Conservation (phyloP, 805 yeast species). For the Zygoascus flipseniorum region DNA sequence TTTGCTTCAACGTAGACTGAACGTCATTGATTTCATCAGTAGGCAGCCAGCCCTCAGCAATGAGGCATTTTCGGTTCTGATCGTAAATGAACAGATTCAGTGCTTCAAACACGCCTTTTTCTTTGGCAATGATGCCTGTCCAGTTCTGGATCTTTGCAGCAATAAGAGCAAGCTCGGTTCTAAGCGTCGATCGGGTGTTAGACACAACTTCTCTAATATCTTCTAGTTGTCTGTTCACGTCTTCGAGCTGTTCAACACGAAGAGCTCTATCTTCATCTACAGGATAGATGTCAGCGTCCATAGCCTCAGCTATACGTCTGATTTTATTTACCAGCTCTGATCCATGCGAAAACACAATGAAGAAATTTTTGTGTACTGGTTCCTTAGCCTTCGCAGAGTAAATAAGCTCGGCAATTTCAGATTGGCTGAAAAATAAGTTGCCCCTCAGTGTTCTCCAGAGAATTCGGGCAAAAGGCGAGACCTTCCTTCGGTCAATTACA, state of each 20-base stretch:
- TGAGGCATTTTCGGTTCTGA: constrained; percentile 71
- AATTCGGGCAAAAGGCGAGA: constrained; percentile 67
- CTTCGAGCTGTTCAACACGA: constrained; percentile 29
- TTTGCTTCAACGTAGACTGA: constrained; percentile 55
- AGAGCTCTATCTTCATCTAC: constrained; percentile 42
- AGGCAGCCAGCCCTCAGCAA: constrained; percentile 98
- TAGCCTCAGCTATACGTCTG: constrained; percentile 76
- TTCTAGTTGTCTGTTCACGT: constrained; percentile 39
- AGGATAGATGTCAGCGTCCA: constrained; percentile 70
- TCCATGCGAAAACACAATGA: constrained; percentile 91
- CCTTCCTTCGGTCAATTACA: constrained; percentile 64
- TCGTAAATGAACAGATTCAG: constrained; percentile 76
- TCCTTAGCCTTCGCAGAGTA: constrained; percentile 52
- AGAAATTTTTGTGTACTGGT: constrained; percentile 64
- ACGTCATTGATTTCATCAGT: constrained; percentile 61
- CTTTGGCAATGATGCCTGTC: constrained; percentile 63
- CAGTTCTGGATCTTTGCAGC: constrained; percentile 69
- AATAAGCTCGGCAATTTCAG: constrained; percentile 61
- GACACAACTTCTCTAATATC: constrained; percentile 55
- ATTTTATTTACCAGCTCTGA: constrained; percentile 61
- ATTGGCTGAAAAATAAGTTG: constrained; percentile 68
- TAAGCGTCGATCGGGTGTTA: constrained; percentile 59
- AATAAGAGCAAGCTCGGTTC: constrained; percentile 69
- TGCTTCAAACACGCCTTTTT: constrained; percentile 71
- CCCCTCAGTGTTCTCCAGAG: constrained; percentile 93